Evolutionary conservation across 2,329 filamentous ascomycete species (phyloP).

Genomic region (Penicillium occitanis): DNA sequence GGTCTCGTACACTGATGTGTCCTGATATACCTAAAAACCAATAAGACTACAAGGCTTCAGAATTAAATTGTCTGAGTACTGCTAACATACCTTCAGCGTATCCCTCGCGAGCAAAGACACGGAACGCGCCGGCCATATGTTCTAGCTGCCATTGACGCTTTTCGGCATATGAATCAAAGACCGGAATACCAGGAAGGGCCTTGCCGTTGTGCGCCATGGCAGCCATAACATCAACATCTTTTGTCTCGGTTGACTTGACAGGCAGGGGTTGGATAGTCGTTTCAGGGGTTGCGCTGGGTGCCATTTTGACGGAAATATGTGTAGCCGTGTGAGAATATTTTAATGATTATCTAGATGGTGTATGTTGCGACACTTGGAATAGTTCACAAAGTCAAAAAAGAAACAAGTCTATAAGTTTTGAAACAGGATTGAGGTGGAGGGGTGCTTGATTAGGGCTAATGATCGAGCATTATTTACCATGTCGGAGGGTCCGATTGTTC

Average conservation of each 20-base stretch:
- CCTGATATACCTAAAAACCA: constrained; percentile 58
- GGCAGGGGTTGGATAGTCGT: background rate
- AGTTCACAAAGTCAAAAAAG: background rate
- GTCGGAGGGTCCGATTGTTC: background rate
- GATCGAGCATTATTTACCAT: background rate
- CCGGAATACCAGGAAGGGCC: constrained; percentile 22
- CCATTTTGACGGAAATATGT: background rate
- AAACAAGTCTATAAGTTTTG: background rate
- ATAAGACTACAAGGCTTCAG: background rate
- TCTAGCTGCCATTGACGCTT: constrained; percentile 58
- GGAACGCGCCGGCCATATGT: constrained; percentile 68
- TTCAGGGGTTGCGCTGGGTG: constrained; percentile 8
- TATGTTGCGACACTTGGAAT: background rate
- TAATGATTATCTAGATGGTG: background rate
- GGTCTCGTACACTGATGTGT: constrained; percentile 67
- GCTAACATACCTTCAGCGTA: constrained; percentile 65
- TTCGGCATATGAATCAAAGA: constrained; percentile 53
- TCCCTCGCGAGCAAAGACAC: constrained; percentile 64
- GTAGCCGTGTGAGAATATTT: background rate
- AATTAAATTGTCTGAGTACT: accelerated
- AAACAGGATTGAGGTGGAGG: background rate
- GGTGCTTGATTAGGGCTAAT: constrained; percentile 3
- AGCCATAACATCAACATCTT: constrained; percentile 15
- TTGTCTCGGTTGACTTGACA: background rate
- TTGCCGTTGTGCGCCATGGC: constrained; percentile 16